Conservation (phyloP, 2,329 filamentous ascomycete species). For the Colletotrichum spaethianum region DNA sequence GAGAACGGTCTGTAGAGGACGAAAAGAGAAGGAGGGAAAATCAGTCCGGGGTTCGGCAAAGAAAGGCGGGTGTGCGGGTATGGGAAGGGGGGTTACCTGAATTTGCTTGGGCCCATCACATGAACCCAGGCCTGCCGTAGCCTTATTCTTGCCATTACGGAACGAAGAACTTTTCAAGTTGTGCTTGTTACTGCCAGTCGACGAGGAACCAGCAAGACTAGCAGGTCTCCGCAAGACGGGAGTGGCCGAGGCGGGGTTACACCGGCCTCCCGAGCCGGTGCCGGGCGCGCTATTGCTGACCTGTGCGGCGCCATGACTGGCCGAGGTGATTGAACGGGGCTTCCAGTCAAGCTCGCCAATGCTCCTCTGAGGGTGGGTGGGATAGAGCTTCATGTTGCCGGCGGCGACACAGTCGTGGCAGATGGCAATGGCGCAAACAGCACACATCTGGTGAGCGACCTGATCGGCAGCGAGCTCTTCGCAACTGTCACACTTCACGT, state of each 20-base stretch:
- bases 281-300: too few relatives aligned
- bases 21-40: background rate
- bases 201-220: background rate
- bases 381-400: background rate
- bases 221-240: background rate
- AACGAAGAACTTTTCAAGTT: background rate
- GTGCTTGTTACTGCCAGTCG: background rate
- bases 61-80: background rate
- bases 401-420: conserved; percentile 3
- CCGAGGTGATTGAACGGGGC: background rate
- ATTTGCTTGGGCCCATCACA: background rate
- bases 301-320: background rate
- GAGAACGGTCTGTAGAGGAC: background rate
- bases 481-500: background rate
- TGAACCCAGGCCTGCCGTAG: background rate
- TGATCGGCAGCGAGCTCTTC: background rate
- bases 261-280: background rate
- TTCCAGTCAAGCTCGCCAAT: conserved; percentile 4
- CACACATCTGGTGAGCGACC: background rate
- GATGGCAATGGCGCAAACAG: background rate
- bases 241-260: background rate
- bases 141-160: background rate
- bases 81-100: background rate
- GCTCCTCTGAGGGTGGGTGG: background rate
- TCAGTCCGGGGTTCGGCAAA: background rate